phyloP scores from a whole-genome alignment of 768 basidiomycete genomes.

The Pluteus cervinus region DNA sequence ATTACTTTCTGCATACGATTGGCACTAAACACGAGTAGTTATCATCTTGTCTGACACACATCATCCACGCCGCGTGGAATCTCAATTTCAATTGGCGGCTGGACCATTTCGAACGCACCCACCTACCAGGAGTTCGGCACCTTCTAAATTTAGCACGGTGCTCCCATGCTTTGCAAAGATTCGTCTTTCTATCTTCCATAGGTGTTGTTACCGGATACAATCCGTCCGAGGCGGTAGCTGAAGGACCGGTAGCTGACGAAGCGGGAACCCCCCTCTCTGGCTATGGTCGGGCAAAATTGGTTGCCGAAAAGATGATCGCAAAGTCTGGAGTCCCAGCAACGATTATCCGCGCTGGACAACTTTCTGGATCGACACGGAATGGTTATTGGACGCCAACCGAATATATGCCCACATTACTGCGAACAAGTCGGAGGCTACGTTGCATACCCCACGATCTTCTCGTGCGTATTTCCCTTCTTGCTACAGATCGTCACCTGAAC shows the following conservation, averaged over 20 bases:
- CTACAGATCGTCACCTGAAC: neutral
- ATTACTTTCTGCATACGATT: too few relatives aligned
- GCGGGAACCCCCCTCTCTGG: slow-evolving; percentile 2
- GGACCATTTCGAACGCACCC: slow-evolving; percentile 7
- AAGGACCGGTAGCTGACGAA: slow-evolving; percentile 6
- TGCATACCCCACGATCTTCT: slow-evolving; percentile 7
- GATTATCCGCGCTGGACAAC: slow-evolving; percentile 8
- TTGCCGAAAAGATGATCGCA: slow-evolving; percentile 7
- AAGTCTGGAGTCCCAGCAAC: slow-evolving; percentile 6
- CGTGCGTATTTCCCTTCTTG: neutral
- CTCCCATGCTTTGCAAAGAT: slow-evolving; percentile 1
- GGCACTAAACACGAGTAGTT: too few relatives aligned
- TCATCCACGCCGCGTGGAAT: slow-evolving; percentile 10
- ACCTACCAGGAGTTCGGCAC: slow-evolving; percentile 7
- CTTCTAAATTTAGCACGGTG: slow-evolving; percentile 6
- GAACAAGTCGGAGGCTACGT: slow-evolving; percentile 6
- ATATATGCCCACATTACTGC: slow-evolving; percentile 8
- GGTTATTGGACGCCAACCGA: slow-evolving; percentile 10
- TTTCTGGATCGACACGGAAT: slow-evolving; percentile 7
- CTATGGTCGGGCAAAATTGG: slow-evolving; percentile 8
- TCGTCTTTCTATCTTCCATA: slow-evolving; percentile 10
- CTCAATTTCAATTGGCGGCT: slow-evolving; percentile 10
- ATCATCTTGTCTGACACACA: slow-evolving; percentile 5
- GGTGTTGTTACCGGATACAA: slow-evolving; percentile 4
- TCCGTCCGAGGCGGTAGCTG: slow-evolving; percentile 3